Percentiles rank a stretch among this genome's conserved stretches.
phyloP scores from a whole-genome alignment of 345 rosid genomes.

The Lepidium didymum region DNA sequence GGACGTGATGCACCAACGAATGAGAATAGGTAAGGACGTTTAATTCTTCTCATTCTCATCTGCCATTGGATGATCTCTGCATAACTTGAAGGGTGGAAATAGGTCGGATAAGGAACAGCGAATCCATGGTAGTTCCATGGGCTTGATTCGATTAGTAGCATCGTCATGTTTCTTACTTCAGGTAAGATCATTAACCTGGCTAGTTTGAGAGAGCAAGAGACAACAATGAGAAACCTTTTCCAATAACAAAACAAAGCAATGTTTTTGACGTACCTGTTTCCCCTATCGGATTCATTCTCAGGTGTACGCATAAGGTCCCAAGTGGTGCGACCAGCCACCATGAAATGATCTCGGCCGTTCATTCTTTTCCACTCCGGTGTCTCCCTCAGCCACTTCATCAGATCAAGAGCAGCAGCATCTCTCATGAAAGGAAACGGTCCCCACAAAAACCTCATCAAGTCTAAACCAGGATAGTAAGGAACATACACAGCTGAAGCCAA shows the following conservation, averaged over 20 bases:
- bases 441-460: slow-evolving; percentile 68
- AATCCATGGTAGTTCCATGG: slow-evolving; percentile 65
- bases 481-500: slow-evolving; percentile 64
- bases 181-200: slow-evolving; percentile 52
- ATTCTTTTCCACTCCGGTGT: slow-evolving; percentile 64
- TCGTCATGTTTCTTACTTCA: slow-evolving; percentile 64
- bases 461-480: slow-evolving; percentile 75
- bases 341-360: slow-evolving; percentile 70
- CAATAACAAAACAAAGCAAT: neutral
- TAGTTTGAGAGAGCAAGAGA: neutral
- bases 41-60: slow-evolving; percentile 38
- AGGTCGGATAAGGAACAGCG: slow-evolving; percentile 75
- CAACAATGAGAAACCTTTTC: slow-evolving; percentile 12
- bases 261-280: slow-evolving; percentile 33
- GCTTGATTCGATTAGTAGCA: slow-evolving; percentile 68
- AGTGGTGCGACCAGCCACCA: slow-evolving; percentile 75
- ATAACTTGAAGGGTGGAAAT: slow-evolving; percentile 66
- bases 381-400: slow-evolving; percentile 53
- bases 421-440: slow-evolving; percentile 35
- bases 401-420: slow-evolving; percentile 45
- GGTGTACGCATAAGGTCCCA: slow-evolving; percentile 81
- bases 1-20: slow-evolving; percentile 67
- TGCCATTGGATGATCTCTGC: slow-evolving; percentile 56
- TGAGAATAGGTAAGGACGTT: slow-evolving; percentile 46
- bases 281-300: slow-evolving; percentile 49